phyloP scores from a whole-genome alignment of 2,329 filamentous ascomycete species.

The Calonectria ilicicola region DNA sequence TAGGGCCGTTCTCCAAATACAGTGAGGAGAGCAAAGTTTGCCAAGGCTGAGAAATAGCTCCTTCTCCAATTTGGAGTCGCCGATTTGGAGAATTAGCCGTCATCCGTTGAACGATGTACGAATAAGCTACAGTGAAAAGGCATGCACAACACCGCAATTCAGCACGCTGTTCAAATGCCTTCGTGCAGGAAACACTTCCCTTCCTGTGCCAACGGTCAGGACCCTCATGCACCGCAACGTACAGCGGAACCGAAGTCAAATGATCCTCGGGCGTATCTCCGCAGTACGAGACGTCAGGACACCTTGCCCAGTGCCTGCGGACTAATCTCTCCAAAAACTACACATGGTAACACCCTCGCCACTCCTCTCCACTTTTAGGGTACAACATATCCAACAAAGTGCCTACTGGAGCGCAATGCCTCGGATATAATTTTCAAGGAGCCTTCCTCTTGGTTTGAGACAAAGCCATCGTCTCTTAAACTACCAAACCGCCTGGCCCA shows the following conservation, averaged over 20 bases:
- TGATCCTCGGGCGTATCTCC: constrained; percentile 15
- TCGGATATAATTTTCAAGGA: constrained; percentile 1
- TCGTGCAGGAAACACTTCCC: background rate
- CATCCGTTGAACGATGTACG: background rate
- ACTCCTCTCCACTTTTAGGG: constrained; percentile 16
- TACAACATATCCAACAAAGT: constrained; percentile 1
- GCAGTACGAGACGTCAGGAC: constrained; percentile 9
- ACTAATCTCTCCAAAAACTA: constrained; percentile 23
- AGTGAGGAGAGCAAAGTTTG: constrained; percentile 23
- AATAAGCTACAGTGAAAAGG: background rate
- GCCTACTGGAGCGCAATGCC: background rate
- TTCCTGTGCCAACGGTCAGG: background rate
- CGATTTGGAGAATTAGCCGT: constrained; percentile 30
- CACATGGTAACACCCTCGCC: constrained; percentile 11
- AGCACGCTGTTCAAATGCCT: background rate
- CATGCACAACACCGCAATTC: too few relatives aligned
- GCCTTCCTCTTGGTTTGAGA: background rate
- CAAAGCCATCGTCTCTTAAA: background rate
- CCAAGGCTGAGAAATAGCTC: constrained; percentile 11
- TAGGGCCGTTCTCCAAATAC: constrained; percentile 36
- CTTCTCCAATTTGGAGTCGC: constrained; percentile 23
- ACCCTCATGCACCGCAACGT: constrained; percentile 9
- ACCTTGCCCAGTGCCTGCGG: constrained; percentile 3
- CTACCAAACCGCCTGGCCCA: background rate
- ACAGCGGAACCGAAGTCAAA: constrained; percentile 24